phyloP scores from a whole-genome alignment of 768 basidiomycete genomes.

The Trametes gibbosa region DNA sequence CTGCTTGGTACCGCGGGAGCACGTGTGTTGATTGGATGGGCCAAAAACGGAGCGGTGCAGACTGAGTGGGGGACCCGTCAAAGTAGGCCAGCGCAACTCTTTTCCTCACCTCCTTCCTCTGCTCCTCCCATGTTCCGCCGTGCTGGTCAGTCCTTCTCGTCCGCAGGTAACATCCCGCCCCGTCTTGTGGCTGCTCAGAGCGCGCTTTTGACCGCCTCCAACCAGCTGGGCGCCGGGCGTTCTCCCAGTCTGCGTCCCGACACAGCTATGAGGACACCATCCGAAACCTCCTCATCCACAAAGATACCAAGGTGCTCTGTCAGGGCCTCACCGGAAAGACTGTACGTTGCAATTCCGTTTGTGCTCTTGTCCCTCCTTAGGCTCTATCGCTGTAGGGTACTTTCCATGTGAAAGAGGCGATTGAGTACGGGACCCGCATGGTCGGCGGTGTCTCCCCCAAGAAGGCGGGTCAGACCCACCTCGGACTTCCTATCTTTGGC shows the following conservation, averaged over 20 bases:
- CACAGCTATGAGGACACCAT: constrained; percentile 86
- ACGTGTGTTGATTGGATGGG: constrained; percentile 17
- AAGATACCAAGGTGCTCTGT: constrained; percentile 90
- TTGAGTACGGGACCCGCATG: constrained; percentile 96
- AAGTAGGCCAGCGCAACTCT: constrained; percentile 18
- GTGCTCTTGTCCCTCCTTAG: neutral
- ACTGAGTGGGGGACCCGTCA: constrained; percentile 3
- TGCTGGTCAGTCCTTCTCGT: constrained; percentile 54
- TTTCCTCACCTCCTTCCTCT: constrained; percentile 5
- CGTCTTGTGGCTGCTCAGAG: neutral
- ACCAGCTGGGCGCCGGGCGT: constrained; percentile 69
- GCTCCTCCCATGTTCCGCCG: constrained; percentile 51
- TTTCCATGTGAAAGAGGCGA: constrained; percentile 92
- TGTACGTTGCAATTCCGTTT: constrained; percentile 36
- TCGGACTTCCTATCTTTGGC: constrained; percentile 93
- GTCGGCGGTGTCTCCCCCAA: constrained; percentile 96
- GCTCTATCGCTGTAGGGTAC: constrained; percentile 62
- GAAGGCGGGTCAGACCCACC: constrained; percentile 94
- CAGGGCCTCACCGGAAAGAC: constrained; percentile 97
- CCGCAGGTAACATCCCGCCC: constrained; percentile 43
- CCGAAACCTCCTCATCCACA: constrained; percentile 87
- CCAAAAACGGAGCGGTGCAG: constrained; percentile 12
- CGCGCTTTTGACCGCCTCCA: neutral
- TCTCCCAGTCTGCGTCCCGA: constrained; percentile 74
- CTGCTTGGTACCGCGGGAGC: neutral